Conservation (phyloP, 2,329 filamentous ascomycete species). For the Arthrobotrys sinensis region DNA sequence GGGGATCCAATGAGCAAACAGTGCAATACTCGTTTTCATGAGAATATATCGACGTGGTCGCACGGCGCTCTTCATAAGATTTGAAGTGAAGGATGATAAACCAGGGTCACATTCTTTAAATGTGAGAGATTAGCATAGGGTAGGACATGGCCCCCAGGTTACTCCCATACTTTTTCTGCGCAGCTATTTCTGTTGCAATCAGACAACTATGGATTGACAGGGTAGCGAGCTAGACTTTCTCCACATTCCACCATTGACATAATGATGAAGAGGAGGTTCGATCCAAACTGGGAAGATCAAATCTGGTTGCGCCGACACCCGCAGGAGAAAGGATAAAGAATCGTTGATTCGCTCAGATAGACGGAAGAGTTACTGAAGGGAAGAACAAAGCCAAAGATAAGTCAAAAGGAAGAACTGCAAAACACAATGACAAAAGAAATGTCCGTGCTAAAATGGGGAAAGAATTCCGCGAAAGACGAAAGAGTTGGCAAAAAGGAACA, state of each 20-base stretch:
- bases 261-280: constrained; percentile 54
- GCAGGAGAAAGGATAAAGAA: constrained; percentile 30
- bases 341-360: constrained; percentile 37
- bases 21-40: background rate
- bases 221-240: constrained; percentile 47
- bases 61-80: constrained; percentile 35
- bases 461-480: constrained; percentile 26
- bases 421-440: constrained; percentile 27
- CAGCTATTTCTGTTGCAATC: constrained; percentile 42
- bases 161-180: constrained; percentile 31
- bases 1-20: constrained; percentile 39
- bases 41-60: constrained; percentile 18
- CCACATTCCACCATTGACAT: constrained; percentile 57
- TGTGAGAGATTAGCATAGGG: constrained; percentile 58
- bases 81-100: constrained; percentile 31
- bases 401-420: constrained; percentile 23
- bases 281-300: constrained; percentile 31
- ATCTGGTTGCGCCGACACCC: constrained; percentile 37
- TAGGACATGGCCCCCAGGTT: constrained; percentile 44
- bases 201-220: constrained; percentile 59
- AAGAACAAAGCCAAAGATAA: constrained; percentile 18
- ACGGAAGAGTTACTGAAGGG: constrained; percentile 12
- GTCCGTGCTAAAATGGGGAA: constrained; percentile 30
- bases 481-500: constrained; percentile 2
- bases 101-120: constrained; percentile 54